Evolutionary conservation across 768 basidiomycete genomes (phyloP), one percentile per base, ranked within the genome.

Genomic region (Antrodiella citrinella): DNA sequence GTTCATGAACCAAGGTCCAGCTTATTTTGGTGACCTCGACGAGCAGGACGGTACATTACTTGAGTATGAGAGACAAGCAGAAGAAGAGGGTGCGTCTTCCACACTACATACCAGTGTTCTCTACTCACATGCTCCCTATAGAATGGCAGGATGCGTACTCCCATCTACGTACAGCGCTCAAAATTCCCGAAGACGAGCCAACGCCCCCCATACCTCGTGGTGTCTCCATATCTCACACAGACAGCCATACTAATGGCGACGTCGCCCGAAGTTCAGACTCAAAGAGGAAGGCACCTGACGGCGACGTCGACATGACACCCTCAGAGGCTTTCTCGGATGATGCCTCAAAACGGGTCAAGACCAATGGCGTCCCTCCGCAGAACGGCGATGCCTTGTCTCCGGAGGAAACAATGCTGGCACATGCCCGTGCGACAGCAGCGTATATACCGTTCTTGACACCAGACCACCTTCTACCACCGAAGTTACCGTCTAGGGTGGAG

Each of bases 1-100:
- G 65, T 97, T 93, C 63, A 78, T 82, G 69, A 81, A 86, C 57
- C 90, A 91, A 61, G 89, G 86, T 0, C 89, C 89, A 1, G 75
- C 78, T 0, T 98, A 99, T 64, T 97, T 86, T 64, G 93, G 95
- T 5, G 92, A 99, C 61, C 57, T 84, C 12, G 95, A 97, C 61
- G 94, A 99, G 64, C 67, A 68, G 2, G 82, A 79, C 48, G 81
- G 74, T 5, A 68, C 67, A n/a, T 64, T 99, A 24, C 62, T 91
- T 13, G 73, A 79, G 48, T 88, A 74, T 52, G 95, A 97, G 67
- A 67, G 67, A 40, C 72, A 74, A 50, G 78, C 81, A 22, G 91
- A 92, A 64, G 76, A 84, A 50, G 78, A 82, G 61, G 86, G 91
- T 88, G 56, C 48, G 77, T 66, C 46, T 4, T 25, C 21, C 35